Evolutionary conservation across 352 stramenopile species (phyloP).

Genomic region (Sclerospora graminicola): DNA sequence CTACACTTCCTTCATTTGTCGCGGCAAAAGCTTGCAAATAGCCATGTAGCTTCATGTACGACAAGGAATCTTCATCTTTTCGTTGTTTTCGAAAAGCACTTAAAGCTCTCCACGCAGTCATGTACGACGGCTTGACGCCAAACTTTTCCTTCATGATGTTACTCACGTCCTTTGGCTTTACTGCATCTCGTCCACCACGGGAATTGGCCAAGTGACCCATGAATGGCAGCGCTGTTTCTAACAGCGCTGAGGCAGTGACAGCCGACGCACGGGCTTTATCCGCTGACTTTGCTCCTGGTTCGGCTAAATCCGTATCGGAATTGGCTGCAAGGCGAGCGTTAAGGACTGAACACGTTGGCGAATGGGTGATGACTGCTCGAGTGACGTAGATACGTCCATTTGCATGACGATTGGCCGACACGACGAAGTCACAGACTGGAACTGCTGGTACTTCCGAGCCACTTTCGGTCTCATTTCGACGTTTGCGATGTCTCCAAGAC

Average conservation of each 20-base stretch:
- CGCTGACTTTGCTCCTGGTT: constrained; percentile 1
- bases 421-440: constrained; percentile 50
- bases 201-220: constrained; percentile 30
- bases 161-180: constrained; percentile 69
- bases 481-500: constrained; percentile 66
- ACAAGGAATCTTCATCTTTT: constrained; percentile 51
- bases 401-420: constrained; percentile 66
- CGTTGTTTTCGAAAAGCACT: constrained; percentile 59
- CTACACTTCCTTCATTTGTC: constrained; percentile 45
- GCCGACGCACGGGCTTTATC: constrained; percentile 11
- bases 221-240: constrained; percentile 66
- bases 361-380: constrained; percentile 38
- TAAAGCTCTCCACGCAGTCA: constrained; percentile 69
- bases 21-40: constrained; percentile 55
- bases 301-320: background rate
- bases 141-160: constrained; percentile 81
- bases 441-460: constrained; percentile 4
- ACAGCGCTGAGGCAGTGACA: constrained; percentile 53
- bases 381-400: constrained; percentile 71
- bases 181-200: constrained; percentile 28
- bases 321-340: constrained; percentile 29
- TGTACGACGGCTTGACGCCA: constrained; percentile 64
- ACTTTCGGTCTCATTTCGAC: constrained; percentile 2
- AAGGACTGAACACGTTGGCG: constrained; percentile 33
- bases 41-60: constrained; percentile 54